Percentiles rank a stretch among this genome's conserved stretches.
These are phyloP conservation scores for Cutaneotrichosporon cutaneum DNA, from an alignment of 1,284 basidiomycete species.

Conservation along the genomic window DNA sequence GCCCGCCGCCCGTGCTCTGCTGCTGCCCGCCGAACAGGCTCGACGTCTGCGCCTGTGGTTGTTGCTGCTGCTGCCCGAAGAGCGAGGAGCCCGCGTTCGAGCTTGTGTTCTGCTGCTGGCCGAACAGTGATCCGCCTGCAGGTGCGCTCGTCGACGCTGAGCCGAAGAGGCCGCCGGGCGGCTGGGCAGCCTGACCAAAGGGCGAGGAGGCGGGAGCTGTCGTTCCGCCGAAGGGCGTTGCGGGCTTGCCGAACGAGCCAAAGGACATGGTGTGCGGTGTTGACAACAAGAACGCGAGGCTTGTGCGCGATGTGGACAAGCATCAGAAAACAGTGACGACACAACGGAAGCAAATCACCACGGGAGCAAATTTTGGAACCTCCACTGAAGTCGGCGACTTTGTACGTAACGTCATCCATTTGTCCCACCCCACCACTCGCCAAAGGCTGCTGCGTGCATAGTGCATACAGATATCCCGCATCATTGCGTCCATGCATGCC, in stretches of 20 bases:
- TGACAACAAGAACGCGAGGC: not conserved
- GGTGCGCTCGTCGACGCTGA: slow-evolving; percentile 8
- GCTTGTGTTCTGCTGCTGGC: slow-evolving; percentile 14
- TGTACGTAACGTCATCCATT: no score
- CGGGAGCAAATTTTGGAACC: no score
- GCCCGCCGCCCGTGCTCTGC: slow-evolving; percentile 8
- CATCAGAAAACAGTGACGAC: not conserved
- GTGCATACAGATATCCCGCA: no score
- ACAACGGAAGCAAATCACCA: no score
- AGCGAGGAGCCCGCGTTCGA: slow-evolving; percentile 15
- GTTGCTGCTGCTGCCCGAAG: slow-evolving; percentile 29
- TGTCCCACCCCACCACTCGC: no score
- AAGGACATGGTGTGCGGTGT: slow-evolving; percentile 14
- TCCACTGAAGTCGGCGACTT: no score
- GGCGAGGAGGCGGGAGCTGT: not conserved
- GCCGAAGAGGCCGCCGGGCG: slow-evolving; percentile 17
- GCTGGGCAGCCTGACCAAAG: slow-evolving; percentile 14
- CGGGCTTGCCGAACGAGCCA: slow-evolving; percentile 4
- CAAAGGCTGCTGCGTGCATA: no score
- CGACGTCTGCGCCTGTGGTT: slow-evolving; percentile 8
- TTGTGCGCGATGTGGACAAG: not conserved
- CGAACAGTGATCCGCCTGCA: slow-evolving; percentile 13
- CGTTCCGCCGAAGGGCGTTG: slow-evolving; percentile 28
- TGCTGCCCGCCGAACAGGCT: slow-evolving; percentile 7
- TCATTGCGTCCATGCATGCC: no score